Conservation (phyloP, 2,329 filamentous ascomycete genomes). For the Cercospora beticola region DNA sequence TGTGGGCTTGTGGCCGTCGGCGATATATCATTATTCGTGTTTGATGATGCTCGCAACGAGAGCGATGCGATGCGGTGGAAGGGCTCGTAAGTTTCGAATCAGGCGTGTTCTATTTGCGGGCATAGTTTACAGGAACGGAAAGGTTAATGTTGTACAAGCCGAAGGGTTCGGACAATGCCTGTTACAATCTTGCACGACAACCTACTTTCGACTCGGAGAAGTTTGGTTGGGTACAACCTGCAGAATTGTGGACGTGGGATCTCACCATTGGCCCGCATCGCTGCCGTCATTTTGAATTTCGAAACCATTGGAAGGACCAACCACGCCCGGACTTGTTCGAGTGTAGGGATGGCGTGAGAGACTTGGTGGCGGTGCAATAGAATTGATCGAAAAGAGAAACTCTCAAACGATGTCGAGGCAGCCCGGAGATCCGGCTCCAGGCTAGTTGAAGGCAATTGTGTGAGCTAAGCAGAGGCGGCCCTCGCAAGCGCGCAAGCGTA, state of each 20-base stretch:
- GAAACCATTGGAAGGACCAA: not conserved
- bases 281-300: not conserved
- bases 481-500: conserved; percentile 4
- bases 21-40: not conserved
- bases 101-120: not conserved
- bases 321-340: not conserved
- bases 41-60: not conserved
- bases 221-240: not conserved
- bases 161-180: not conserved
- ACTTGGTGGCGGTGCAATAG: not conserved
- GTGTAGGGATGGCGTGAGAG: not conserved
- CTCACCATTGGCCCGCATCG: not conserved
- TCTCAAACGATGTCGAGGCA: not conserved
- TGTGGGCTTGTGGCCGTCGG: not conserved
- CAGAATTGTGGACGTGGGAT: not conserved
- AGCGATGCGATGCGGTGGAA: not conserved
- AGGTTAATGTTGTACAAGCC: conserved; percentile 1
- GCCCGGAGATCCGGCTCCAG: not conserved
- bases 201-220: not conserved
- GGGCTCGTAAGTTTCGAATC: not conserved
- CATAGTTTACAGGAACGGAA: not conserved
- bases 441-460: not conserved
- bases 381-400: not conserved
- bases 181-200: not conserved
- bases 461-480: not conserved